Conservation (phyloP, 2,329 filamentous ascomycete species). For the Xylaria hypoxylon region DNA sequence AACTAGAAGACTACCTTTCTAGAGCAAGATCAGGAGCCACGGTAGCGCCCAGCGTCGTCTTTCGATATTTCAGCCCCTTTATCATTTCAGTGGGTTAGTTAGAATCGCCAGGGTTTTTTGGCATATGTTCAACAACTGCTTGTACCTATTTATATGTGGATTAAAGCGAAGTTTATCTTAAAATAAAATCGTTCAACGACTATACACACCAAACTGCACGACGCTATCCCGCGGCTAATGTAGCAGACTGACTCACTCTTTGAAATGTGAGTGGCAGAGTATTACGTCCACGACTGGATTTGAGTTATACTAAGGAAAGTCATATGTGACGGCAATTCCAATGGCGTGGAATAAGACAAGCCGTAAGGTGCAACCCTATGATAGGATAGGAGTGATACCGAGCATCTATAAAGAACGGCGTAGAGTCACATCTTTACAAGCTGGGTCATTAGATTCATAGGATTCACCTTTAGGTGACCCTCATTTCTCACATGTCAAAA, state of each 20-base stretch:
- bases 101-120: no score
- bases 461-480: not conserved
- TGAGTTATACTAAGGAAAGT: constrained; percentile 15
- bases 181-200: no score
- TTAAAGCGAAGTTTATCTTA: no score
- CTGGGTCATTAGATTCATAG: constrained; percentile 1
- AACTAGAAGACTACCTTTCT: not conserved
- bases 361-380: not conserved
- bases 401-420: constrained; percentile 13
- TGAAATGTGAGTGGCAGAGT: constrained; percentile 15
- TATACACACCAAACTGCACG: not conserved
- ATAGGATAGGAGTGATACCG: not conserved
- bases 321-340: not conserved
- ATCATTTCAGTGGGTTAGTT: no score
- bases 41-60: constrained; percentile 17
- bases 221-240: not conserved
- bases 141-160: no score
- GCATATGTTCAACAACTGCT: no score
- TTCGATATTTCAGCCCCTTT: no score
- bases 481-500: not conserved
- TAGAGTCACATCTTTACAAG: not conserved
- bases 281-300: not conserved
- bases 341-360: not conserved
- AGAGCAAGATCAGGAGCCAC: not conserved
- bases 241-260: not conserved